phyloP scores from a whole-genome alignment of 1,284 basidiomycete species.

The Cutaneotrichosporon sp. region DNA sequence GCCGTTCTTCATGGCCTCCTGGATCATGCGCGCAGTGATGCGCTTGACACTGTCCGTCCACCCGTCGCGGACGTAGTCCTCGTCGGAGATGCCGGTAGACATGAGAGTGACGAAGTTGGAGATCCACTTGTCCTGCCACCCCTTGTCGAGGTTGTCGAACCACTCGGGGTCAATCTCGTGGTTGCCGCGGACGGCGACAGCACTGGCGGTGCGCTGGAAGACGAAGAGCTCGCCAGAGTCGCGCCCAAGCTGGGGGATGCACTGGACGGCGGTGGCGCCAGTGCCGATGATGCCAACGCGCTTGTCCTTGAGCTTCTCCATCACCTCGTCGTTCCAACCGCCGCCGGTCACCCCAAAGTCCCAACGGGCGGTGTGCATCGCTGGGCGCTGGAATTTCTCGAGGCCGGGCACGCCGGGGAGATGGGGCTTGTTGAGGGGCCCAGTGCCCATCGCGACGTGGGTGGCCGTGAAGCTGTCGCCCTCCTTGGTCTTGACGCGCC shows the following conservation, averaged over 20 bases:
- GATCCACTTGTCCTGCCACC: slow-evolving; percentile 20
- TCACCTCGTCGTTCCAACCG: slow-evolving; percentile 12
- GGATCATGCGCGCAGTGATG: slow-evolving; percentile 15
- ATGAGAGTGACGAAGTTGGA: slow-evolving; percentile 18
- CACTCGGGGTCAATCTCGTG: slow-evolving; percentile 24
- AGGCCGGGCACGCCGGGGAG: slow-evolving; percentile 18
- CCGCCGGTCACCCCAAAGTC: slow-evolving; percentile 20
- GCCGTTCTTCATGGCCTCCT: background rate
- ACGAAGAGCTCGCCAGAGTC: slow-evolving; percentile 18
- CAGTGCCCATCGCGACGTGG: slow-evolving; percentile 18
- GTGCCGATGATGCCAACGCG: slow-evolving; percentile 17
- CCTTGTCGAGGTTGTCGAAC: slow-evolving; percentile 17
- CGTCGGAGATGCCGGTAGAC: slow-evolving; percentile 9
- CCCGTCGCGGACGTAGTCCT: slow-evolving; percentile 18
- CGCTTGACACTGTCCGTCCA: slow-evolving; percentile 20
- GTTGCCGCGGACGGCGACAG: slow-evolving; percentile 18
- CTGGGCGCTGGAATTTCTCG: slow-evolving; percentile 19
- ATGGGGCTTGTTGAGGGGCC: slow-evolving; percentile 19
- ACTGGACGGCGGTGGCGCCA: slow-evolving; percentile 18
- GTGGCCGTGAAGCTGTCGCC: slow-evolving; percentile 24
- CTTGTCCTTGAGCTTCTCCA: slow-evolving; percentile 18
- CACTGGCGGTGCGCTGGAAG: slow-evolving; percentile 25
- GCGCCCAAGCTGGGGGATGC: slow-evolving; percentile 14
- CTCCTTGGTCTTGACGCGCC: slow-evolving; percentile 16
- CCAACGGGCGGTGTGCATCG: slow-evolving; percentile 23